A percentile compares a stretch with the other conserved stretches of the same genome.
These are phyloP conservation scores for Sporopachydermia lactativora DNA, from an alignment of 805 yeast genomes.

Conservation along the genomic window DNA sequence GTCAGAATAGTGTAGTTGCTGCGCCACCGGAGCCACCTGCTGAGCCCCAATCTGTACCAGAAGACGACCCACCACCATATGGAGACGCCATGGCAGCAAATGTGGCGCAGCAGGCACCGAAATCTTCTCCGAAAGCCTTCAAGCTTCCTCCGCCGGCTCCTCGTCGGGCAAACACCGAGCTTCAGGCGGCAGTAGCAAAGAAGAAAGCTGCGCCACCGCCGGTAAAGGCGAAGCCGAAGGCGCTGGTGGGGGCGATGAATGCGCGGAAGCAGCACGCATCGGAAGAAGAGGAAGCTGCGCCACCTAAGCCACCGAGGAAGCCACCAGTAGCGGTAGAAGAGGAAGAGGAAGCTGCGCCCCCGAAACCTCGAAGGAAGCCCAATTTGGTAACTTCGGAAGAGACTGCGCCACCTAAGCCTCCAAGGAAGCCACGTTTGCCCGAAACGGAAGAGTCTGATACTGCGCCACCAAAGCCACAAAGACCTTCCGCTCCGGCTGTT, in stretches of 20 bases:
- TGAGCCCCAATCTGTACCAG: not conserved
- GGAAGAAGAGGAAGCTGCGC: not conserved
- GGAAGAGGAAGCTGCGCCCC: not conserved
- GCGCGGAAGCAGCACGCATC: too few relatives aligned
- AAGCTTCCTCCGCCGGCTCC: too few relatives aligned
- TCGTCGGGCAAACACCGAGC: too few relatives aligned
- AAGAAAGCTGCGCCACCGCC: conserved; percentile 1
- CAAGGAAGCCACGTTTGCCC: not conserved
- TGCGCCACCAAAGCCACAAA: not conserved
- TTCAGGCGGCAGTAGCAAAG: not conserved
- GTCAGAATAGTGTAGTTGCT: too few relatives aligned
- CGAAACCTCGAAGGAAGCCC: not conserved
- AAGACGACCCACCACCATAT: not conserved
- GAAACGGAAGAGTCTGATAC: not conserved
- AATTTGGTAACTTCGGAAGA: not conserved
- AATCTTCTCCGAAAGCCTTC: too few relatives aligned
- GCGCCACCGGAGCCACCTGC: not conserved
- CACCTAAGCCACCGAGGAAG: not conserved
- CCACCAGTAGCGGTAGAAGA: too few relatives aligned
- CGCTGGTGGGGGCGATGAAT: not conserved
- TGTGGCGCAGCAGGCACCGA: too few relatives aligned
- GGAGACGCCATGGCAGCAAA: too few relatives aligned
- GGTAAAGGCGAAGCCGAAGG: not conserved
- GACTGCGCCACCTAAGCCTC: conserved; percentile 1
- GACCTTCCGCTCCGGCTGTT: not conserved